A percentile compares a stretch with the other conserved stretches of the same genome.
Evolutionary conservation across 805 yeast genomes (phyloP).

Genomic region (Millerozyma acaciae): DNA sequence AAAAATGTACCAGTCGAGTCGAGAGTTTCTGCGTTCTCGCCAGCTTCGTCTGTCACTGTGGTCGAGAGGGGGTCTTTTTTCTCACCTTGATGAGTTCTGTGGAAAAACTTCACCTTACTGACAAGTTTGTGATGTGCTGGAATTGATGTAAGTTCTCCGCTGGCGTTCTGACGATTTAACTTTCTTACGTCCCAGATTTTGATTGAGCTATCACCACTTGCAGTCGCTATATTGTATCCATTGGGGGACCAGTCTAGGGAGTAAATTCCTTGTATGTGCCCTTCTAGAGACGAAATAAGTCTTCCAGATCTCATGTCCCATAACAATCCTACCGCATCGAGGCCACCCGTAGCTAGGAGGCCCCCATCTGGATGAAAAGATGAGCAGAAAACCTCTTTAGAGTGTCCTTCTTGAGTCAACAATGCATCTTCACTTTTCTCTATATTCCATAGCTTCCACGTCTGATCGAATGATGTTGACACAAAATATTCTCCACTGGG

Average conservation of each 20-base stretch:
- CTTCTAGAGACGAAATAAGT: slow-evolving; percentile 51
- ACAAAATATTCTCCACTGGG: slow-evolving; percentile 57
- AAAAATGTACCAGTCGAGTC: slow-evolving; percentile 45
- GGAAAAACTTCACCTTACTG: slow-evolving; percentile 57
- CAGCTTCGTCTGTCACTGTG: slow-evolving; percentile 26
- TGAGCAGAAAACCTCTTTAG: slow-evolving; percentile 62
- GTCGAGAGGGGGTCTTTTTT: slow-evolving; percentile 8
- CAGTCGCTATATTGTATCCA: slow-evolving; percentile 76
- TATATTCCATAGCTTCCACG: slow-evolving; percentile 89
- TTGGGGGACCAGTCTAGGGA: slow-evolving; percentile 70
- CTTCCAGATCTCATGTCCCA: slow-evolving; percentile 89
- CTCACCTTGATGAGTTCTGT: slow-evolving; percentile 14
- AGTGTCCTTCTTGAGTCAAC: slow-evolving; percentile 80
- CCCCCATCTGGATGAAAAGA: slow-evolving; percentile 76
- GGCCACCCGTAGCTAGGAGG: slow-evolving; percentile 69
- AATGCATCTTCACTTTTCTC: slow-evolving; percentile 42
- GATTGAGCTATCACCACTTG: slow-evolving; percentile 75
- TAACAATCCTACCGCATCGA: slow-evolving; percentile 65
- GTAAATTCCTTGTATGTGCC: slow-evolving; percentile 72
- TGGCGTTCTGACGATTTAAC: slow-evolving; percentile 13
- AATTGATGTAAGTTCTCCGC: slow-evolving; percentile 45
- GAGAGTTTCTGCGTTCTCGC: slow-evolving; percentile 23
- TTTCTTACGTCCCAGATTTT: slow-evolving; percentile 83
- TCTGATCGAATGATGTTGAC: slow-evolving; percentile 75
- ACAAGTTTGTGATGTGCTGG: slow-evolving; percentile 75